Base-by-base conservation (phyloP, 192 early-diverging fungal species). In the Linnemannia exigua region DNA sequence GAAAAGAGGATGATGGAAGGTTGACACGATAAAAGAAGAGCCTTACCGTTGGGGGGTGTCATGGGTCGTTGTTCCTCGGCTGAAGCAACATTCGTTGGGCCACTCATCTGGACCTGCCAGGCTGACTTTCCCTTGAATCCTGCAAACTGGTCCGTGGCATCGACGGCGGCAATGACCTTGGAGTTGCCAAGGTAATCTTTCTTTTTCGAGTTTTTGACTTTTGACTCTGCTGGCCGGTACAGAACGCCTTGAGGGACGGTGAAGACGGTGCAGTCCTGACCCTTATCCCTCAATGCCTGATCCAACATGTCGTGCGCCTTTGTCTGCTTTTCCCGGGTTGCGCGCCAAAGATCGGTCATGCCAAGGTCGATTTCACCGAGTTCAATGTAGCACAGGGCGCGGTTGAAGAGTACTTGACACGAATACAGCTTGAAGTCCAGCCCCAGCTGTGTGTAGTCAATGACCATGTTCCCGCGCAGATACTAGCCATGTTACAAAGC, bases 371-470 rank as follows among this genome's bases (percentile, higher is more conserved):
- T 92, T 76, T 97, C 89, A 5, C 93, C 93, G 52, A 97, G 76
- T 47, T 95, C 95, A 31, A 96, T 92, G 77, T 93, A 92, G 87
- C 95, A 96, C n/a, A 99, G 90, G 1, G 94, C 97, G 16, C 96
- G 93, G 87, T 99, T 99, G 91, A 97, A 99, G 70, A 96, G 82
- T n/a, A 98, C 93, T 89, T 99, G 95, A 85, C 95, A 98, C 3
- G 94, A 88, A 81, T 96, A 97, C 33, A 99, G 92, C 82, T 97
- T 96, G 90, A 94, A 98, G 33, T 94, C 91, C 46, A 99, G 92
- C 1, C 98, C 98, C 38, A 99, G 90, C 84, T 99, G 98, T 81
- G 93, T 93, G 87, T 99, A 99, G 89, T 99, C 97, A 74, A 99
- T 98, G 66, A 95, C 92, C 75, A 93, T 89, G 87, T 97, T 98